These are phyloP conservation scores for Ophiostoma fasciatum DNA, from an alignment of 2,329 filamentous ascomycete species.

Conservation along the genomic window DNA sequence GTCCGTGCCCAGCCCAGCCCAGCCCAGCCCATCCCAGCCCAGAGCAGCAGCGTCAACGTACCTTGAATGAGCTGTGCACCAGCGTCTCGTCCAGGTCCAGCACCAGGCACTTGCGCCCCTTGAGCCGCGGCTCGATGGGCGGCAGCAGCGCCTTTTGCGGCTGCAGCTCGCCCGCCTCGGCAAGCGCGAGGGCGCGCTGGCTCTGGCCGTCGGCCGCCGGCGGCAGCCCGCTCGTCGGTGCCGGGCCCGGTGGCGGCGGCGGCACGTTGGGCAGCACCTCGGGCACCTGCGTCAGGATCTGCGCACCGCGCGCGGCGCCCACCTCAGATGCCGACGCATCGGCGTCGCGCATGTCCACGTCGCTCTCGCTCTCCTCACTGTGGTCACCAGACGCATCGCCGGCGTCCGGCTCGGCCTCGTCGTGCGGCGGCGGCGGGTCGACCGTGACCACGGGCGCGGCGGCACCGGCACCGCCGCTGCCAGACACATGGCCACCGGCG, in stretches of 20 bases:
- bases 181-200: constrained; percentile 24
- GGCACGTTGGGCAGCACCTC: constrained; percentile 28
- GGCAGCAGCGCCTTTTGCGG: constrained; percentile 62
- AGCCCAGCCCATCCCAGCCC: too few relatives aligned
- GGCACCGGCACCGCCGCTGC: constrained; percentile 19
- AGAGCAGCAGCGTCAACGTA: too few relatives aligned
- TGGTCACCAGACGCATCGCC: neutral
- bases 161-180: constrained; percentile 2
- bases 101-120: constrained; percentile 85
- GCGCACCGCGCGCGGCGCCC: too few relatives aligned
- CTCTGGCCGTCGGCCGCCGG: neutral
- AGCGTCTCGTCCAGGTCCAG: constrained; percentile 92
- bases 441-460: constrained; percentile 26
- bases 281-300: constrained; percentile 23
- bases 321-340: too few relatives aligned
- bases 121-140: constrained; percentile 63
- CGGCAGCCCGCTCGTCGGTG: constrained; percentile 19
- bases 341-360: constrained; percentile 53
- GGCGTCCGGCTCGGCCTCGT: constrained; percentile 17
- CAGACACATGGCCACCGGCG: too few relatives aligned
- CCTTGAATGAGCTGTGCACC: constrained; percentile 98
- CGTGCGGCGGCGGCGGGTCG: constrained; percentile 25
- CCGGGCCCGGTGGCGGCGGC: constrained; percentile 31
- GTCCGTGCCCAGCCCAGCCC: too few relatives aligned
- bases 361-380: constrained; percentile 31